Base-by-base conservation (phyloP, 1,284 basidiomycete genomes). In the Ustilago lituana region DNA sequence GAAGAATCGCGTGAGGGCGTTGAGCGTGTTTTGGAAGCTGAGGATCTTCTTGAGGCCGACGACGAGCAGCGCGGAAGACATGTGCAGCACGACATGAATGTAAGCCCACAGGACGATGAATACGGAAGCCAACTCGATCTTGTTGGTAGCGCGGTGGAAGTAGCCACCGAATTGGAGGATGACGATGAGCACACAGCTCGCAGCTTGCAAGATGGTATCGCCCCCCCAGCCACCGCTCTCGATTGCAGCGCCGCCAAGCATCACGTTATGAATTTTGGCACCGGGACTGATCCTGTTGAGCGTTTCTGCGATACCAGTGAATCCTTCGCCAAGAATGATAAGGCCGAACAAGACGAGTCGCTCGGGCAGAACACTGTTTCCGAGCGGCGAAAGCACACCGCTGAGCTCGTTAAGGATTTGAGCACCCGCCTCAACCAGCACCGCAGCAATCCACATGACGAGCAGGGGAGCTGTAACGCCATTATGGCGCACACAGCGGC, bases 311-410 rank as follows among this genome's bases (percentile, higher is more conserved):
- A 72, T 58, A 12, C 63, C 55, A 2, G 54, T 54, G 52, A 72
- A 67, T n/a, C 62, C 68, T 49, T 66, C 65, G 38, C 68, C 68
- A 29, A 72, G 64, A 15, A 72, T 53, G 33, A 72, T 67, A 37
- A 72, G 64, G 9, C 56, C 59, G 35, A 72, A 66, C 5, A 72
- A 60, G 0, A 64, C 53, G 15, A 72, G 43, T 10, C 68, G 44
- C 38, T 72, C 64, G 29, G 65, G 53, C 3, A 72, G 47, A 4
- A 57, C 53, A 19, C 51, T 55, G 14, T 37, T 36, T 10, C 47
- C 48, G 5, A 72, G 54, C 20, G 54, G 39, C 7, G 51, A 43
- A n/a, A 68, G 51, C 5, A 31, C 38, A 20, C 43, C 59, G n/a
- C 52, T 41, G 27, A 61, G 32, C 43, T 72, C 68, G 41, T 57